Evolutionary conservation across 2,329 filamentous ascomycete species (phyloP).

Genomic region (Fusarium nanum): DNA sequence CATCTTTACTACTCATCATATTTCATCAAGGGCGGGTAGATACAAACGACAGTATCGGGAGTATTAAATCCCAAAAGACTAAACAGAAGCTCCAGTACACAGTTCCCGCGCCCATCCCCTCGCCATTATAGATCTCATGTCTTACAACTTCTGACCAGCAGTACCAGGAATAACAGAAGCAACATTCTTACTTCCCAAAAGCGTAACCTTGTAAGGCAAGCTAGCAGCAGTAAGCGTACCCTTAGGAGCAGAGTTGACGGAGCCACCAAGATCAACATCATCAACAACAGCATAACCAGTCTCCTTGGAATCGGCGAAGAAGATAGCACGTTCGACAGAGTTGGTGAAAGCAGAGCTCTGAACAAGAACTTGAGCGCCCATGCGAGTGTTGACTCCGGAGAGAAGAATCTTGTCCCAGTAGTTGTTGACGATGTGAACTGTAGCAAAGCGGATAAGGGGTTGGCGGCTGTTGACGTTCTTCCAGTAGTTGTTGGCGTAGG

Average conservation of each 20-base stretch:
- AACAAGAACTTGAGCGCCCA: constrained; percentile 66
- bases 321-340: constrained; percentile 50
- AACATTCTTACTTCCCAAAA: constrained; percentile 60
- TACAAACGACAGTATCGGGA: too few species aligned
- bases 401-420: constrained; percentile 56
- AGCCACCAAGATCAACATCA: constrained; percentile 57
- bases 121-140: too few species aligned
- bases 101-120: too few species aligned
- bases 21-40: too few species aligned
- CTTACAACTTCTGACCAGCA: constrained; percentile 53
- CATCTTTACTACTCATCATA: too few species aligned
- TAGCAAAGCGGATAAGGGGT: constrained; percentile 75
- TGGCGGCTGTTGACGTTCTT: constrained; percentile 71
- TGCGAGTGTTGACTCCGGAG: constrained; percentile 66
- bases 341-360: constrained; percentile 65
- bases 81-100: too few species aligned
- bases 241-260: constrained; percentile 54
- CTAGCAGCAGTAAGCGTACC: constrained; percentile 64
- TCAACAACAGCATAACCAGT: constrained; percentile 57
- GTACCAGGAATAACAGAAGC: constrained; percentile 54
- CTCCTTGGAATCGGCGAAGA: constrained; percentile 55
- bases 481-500: constrained; percentile 75
- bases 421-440: constrained; percentile 70
- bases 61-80: too few species aligned
- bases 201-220: constrained; percentile 61